A percentile compares a stretch with the other conserved stretches of the same genome.
phyloP scores from a whole-genome alignment of 177 flowering plant genomes.

The Viscum album region DNA sequence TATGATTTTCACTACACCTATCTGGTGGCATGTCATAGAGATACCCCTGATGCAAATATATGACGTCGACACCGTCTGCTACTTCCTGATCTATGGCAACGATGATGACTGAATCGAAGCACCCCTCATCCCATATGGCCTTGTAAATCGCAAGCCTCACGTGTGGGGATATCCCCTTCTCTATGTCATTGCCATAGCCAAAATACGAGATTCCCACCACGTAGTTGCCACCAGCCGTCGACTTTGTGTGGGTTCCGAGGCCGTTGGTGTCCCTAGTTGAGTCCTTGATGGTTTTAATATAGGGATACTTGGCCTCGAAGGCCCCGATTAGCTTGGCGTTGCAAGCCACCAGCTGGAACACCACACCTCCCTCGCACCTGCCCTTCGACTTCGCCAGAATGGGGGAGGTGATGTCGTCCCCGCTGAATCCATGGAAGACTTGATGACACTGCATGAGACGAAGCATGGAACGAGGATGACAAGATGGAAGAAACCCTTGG shows the following conservation, averaged over 20 bases:
- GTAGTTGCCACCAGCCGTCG: slow-evolving; percentile 53
- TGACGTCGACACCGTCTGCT: slow-evolving; percentile 58
- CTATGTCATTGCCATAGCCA: slow-evolving; percentile 58
- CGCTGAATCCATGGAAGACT: no score
- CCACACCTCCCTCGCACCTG: no score
- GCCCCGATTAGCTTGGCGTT: slow-evolving; percentile 72
- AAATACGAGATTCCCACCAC: slow-evolving; percentile 44
- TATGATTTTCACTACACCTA: no score
- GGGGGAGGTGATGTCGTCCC: no score
- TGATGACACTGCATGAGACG: no score
- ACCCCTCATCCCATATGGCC: slow-evolving; percentile 36
- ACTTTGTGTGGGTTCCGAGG: slow-evolving; percentile 65
- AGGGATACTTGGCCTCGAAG: no score
- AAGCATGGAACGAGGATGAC: no score
- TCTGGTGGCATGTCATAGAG: no score
- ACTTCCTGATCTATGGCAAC: slow-evolving; percentile 69
- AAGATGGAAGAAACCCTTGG: no score
- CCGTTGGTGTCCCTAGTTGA: slow-evolving; percentile 37
- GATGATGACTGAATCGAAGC: slow-evolving; percentile 46
- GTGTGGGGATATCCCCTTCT: slow-evolving; percentile 55
- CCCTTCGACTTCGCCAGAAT: no score
- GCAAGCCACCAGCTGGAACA: no score
- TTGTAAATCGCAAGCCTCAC: slow-evolving; percentile 54
- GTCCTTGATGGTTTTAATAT: slow-evolving; percentile 30
- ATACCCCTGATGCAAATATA: no score